Base-by-base conservation (phyloP, 75 land plant species). In the Isoetes taiwanensis region DNA sequence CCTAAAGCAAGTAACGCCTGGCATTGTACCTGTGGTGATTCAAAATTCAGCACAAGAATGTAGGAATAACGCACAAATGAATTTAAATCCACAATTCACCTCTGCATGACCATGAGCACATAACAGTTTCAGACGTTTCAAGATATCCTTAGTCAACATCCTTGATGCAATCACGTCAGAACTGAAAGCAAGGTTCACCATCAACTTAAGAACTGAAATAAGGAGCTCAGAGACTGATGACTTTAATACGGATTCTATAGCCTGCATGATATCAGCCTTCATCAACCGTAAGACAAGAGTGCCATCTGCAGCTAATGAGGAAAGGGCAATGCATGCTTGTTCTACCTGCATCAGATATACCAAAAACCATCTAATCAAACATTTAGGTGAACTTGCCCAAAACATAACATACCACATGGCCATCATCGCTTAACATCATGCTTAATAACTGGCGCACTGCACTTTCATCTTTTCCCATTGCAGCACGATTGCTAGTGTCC, bases 391-490 rank as follows among this genome's bases (percentile, higher is more conserved):
- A n/a, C n/a, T n/a, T n/a, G n/a, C n/a, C n/a, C n/a, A 32, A 26
- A 32, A 3, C 17, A 9, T 0, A 17, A 65, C 80, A 67, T 75
- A 91, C 97, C 90, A 94, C 99, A 77, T 94, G 90, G 41, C 75
- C 82, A 56, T 94, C 62, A 26, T 88, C 99, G 67, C 90, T 94
- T 33, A 78, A 83, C 59, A 94, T 88, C 99, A 94, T 94, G 61
- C 86, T 94, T 31, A 94, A 79, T 41, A 94, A 84, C 74, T 88
- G 99, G 25, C 90, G 78, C 2, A 88, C 72, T 16, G 99, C 99
- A 82, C 93, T 89, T 65, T 94, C 90, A 74, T 94, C 99, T 72
- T 82, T 88, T 32, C 96, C 80, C 26, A 94, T 79, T 59, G 74
- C 83, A 35, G 70, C 60, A 60, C 82, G 75, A 48, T 88, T 88